Base-by-base conservation (phyloP, 768 basidiomycete species). In the Kwoniella sp. region DNA sequence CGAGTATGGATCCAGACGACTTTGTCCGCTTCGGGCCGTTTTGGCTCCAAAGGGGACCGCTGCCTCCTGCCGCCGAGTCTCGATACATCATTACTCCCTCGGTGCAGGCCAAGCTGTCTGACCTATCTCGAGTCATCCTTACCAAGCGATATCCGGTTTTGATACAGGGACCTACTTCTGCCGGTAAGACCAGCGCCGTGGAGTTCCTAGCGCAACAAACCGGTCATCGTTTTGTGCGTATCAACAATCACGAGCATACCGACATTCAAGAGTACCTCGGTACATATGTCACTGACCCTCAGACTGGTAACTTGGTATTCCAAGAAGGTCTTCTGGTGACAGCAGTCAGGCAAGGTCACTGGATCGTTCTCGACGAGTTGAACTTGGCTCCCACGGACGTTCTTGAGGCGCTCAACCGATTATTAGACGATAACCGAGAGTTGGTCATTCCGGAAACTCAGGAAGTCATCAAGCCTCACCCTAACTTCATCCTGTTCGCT, bases 201-300 rank as follows among this genome's bases (percentile, higher is more conserved):
- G 92, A 96, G 75, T 98, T 92, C 73, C 81, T 99, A 25, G 93
- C 95, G 5, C 83, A 82, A 56, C 80, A 87, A 49, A 95, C 91
- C 0, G 93, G 95, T 0, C 95, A 99, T 77, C 83, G 81, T 29
- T 98, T 96, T 73, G 84, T 99, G 26, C 88, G 95, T 33, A 96
- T 99, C 79, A 99, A 99, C 77, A 99, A 99, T 66, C 95, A 99
- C 76, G 95, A 99, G 59, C 95, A 98, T 68, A 99, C 95, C 5
- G 95, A 99, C 58, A 95, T 99, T 43, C 95, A 99, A 68, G 95
- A 99, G 70, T 99, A 99, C 68, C 80, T 98, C 39, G 95, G 95
- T 2, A 90, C 90, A 0, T 99, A 99, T 68, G 83, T 92, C 20
- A 92, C 95, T 2, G 91, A 98, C 71, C 84, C 90, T 7, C 70